Conservation (phyloP, 2,329 filamentous ascomycete species). For the Colletotrichum musae region DNA sequence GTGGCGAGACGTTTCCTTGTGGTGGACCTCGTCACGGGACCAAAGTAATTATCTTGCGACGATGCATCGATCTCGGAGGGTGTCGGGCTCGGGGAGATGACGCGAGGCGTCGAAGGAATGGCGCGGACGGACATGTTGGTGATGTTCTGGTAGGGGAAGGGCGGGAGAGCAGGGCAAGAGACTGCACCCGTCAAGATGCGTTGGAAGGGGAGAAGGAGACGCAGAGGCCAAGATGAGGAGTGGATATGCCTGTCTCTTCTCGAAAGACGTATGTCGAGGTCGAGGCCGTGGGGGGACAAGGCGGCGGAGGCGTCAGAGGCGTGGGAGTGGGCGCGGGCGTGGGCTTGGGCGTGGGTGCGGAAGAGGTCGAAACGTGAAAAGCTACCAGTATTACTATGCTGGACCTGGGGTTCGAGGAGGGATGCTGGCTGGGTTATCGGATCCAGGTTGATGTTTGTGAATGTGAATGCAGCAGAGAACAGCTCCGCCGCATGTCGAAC, state of each 20-base stretch:
- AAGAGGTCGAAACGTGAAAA: conserved; percentile 43
- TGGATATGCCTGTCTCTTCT: conserved; percentile 68
- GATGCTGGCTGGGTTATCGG: conserved; percentile 60
- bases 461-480: conserved; percentile 69
- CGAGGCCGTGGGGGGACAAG: conserved; percentile 29
- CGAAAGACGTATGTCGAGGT: conserved; percentile 50
- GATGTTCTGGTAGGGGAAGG: conserved; percentile 61
- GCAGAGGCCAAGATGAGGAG: conserved; percentile 63
- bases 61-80: conserved; percentile 71
- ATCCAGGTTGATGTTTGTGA: conserved; percentile 69
- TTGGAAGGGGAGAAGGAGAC: conserved; percentile 59
- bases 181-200: conserved; percentile 71
- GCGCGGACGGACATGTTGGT: conserved; percentile 65
- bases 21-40: conserved; percentile 83
- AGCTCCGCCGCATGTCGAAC: conserved; percentile 71
- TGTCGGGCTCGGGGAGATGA: conserved; percentile 90
- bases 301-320: conserved; percentile 44
- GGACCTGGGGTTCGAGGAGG: conserved; percentile 51
- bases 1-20: conserved; percentile 70
- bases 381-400: conserved; percentile 46
- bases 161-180: conserved; percentile 69
- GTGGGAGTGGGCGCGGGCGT: conserved; percentile 32
- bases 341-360: conserved; percentile 29
- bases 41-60: conserved; percentile 75
- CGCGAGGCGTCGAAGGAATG: conserved; percentile 84